Base-by-base conservation (phyloP, 139 green algal genomes). In the Volvox africanus region DNA sequence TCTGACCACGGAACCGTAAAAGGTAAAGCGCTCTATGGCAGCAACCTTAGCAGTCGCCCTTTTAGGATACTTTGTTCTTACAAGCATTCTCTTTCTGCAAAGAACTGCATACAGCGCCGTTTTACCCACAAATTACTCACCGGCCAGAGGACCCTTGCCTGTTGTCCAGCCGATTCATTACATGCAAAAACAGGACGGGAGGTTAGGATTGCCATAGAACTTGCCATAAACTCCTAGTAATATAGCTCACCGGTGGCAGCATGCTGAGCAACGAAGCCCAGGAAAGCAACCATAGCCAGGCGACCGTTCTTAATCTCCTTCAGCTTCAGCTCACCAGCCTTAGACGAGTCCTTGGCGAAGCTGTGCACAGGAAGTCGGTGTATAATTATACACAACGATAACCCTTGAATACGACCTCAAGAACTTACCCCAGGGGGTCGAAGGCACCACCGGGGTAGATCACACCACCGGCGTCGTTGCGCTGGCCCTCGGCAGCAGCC, bases 271-370 rank as follows among this genome's bases (percentile, higher is more conserved):
- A 95, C 17, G 85, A 98, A 98, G 93, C 95, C 96, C 55, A 92
- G 50, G 68, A 91, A 93, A 32, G 93, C 93, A 83, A 95, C 69
- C 96, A 97, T 97, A 30, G 96, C 96, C 22, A 98, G 93, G 87
- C 96, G 95, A 80, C 96, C 97, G 93, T 99, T 99, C 96, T 99
- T 98, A 90, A 99, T 95, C 96, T 99, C 97, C 96, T 98, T 98
- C 28, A 97, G 91, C 95, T 99, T 98, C 30, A 96, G 83, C 55
- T 97, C 95, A n/a, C 94, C 89, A 21, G 82, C 88, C 81, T 93
- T 93, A 93, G 90, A 78, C 75, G 93, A 83, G 92, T 94, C 96
- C 95, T 99, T 98, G 93, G 93, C 92, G 86, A 98, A 94, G 93
- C 86, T 90, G 86, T 12, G 32, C 26, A 61, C 76, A 82, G 11